A percentile compares a stretch with the other conserved stretches of the same genome.
phyloP scores from a whole-genome alignment of 345 rosid genomes.

The Populus euphratica region DNA sequence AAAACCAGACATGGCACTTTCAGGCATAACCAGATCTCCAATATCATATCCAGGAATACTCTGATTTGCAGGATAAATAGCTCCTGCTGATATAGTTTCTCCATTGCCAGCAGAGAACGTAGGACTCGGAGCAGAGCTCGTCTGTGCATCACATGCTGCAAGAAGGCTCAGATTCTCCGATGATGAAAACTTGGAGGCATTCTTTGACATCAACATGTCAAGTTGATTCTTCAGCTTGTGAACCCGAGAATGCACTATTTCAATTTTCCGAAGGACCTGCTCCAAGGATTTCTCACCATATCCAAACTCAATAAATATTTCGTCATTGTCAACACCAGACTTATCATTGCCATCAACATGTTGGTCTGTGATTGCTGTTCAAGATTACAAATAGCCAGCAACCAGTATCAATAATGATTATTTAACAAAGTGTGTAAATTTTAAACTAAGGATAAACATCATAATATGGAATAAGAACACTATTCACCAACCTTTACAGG shows the following conservation, averaged over 20 bases:
- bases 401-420: conserved; percentile 9
- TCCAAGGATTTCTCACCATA: conserved; percentile 55
- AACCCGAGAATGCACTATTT: conserved; percentile 55
- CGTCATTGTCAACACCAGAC: conserved; percentile 33
- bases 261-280: conserved; percentile 66
- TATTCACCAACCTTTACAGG: not conserved
- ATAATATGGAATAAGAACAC: not conserved
- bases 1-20: conserved; percentile 56
- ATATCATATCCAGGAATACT: conserved; percentile 49
- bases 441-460: not conserved
- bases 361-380: conserved; percentile 40
- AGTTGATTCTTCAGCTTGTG: conserved; percentile 59
- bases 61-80: conserved; percentile 40
- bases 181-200: conserved; percentile 75
- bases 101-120: conserved; percentile 69
- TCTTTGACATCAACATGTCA: conserved; percentile 59
- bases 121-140: conserved; percentile 86
- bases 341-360: conserved; percentile 33
- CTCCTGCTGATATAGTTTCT: conserved; percentile 58
- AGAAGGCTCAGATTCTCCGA: conserved; percentile 85
- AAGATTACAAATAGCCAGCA: conserved; percentile 6
- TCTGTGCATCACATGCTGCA: conserved; percentile 54
- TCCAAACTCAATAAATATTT: conserved; percentile 38
- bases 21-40: conserved; percentile 60
- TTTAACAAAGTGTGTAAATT: not conserved